Evolutionary conservation across 2,329 filamentous ascomycete species (phyloP).

Genomic region (Stagonosporopsis vannaccii): DNA sequence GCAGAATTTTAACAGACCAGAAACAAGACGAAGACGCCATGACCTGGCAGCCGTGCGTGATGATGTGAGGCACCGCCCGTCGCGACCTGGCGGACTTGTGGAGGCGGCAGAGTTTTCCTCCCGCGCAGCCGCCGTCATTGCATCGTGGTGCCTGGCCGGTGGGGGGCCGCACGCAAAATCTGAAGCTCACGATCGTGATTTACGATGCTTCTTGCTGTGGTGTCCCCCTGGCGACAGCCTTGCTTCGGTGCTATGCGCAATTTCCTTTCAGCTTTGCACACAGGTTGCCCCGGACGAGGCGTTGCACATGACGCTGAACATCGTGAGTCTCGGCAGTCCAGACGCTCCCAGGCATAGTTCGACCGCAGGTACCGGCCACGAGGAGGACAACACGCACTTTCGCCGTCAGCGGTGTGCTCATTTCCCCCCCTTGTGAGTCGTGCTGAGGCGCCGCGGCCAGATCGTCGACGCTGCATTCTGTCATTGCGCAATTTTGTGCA

Average conservation of each 20-base stretch:
- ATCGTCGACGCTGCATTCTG: slow-evolving; percentile 8
- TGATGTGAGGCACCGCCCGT: slow-evolving; percentile 22
- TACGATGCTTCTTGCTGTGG: slow-evolving; percentile 6
- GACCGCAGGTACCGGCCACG: slow-evolving; percentile 19
- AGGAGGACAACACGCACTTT: slow-evolving; percentile 12
- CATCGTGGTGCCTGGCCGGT: slow-evolving; percentile 17
- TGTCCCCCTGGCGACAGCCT: slow-evolving; percentile 16
- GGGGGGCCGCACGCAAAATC: slow-evolving; percentile 9
- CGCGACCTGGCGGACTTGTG: slow-evolving; percentile 23
- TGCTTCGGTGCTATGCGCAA: slow-evolving; percentile 8
- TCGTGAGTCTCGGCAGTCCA: slow-evolving; percentile 37
- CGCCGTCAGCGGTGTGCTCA: slow-evolving; percentile 17
- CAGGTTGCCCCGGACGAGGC: slow-evolving; percentile 7
- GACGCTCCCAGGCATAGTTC: slow-evolving; percentile 20
- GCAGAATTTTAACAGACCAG: slow-evolving; percentile 30
- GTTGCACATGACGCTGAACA: slow-evolving; percentile 45
- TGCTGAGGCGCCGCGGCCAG: slow-evolving; percentile 8
- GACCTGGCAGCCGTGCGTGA: slow-evolving; percentile 23
- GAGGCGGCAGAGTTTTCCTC: slow-evolving; percentile 33
- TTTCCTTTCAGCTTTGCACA: slow-evolving; percentile 8
- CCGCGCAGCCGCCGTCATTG: slow-evolving; percentile 21
- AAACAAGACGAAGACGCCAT: slow-evolving; percentile 29
- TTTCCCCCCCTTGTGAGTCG: slow-evolving; percentile 1
- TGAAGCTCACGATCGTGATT: slow-evolving; percentile 16
- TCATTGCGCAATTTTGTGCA: slow-evolving; percentile 23